phyloP scores from a whole-genome alignment of 352 stramenopile genomes.

The Globisporangium camurandrum region DNA sequence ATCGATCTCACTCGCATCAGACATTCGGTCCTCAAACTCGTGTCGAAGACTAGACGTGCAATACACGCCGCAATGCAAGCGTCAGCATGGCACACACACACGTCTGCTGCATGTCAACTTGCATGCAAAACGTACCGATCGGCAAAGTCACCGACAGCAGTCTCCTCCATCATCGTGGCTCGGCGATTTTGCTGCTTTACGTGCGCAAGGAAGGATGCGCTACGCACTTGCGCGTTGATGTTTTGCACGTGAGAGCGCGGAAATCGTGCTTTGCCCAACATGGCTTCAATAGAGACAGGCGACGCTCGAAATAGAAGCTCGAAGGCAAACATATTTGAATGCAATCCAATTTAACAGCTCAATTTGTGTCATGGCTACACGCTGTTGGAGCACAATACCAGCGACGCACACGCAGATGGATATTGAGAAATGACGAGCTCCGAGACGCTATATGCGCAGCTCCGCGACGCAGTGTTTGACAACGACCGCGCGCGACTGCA shows the following conservation, averaged over 20 bases:
- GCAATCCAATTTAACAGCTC: too few relatives aligned
- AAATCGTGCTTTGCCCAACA: too few relatives aligned
- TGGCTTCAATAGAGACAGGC: too few relatives aligned
- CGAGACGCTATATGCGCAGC: conserved; percentile 52
- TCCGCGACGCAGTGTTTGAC: conserved; percentile 72
- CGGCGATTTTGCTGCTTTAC: not conserved
- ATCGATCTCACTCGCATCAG: conserved; percentile 38
- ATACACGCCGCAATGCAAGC: not conserved
- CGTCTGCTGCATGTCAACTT: too few relatives aligned
- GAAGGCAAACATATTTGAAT: too few relatives aligned
- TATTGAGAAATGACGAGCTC: conserved; percentile 5
- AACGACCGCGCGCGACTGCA: conserved; percentile 39
- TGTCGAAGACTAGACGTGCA: conserved; percentile 26
- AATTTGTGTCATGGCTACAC: too few relatives aligned
- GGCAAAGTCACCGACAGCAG: conserved; percentile 51
- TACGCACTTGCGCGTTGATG: not conserved
- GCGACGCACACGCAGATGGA: too few relatives aligned
- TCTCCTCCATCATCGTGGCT: conserved; percentile 37
- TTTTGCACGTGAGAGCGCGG: too few relatives aligned
- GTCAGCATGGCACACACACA: not conserved
- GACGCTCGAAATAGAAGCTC: too few relatives aligned
- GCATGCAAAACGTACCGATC: conserved; percentile 29
- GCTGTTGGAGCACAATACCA: not conserved
- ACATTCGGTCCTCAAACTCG: conserved; percentile 62
- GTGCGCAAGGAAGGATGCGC: not conserved